Evolutionary conservation across 805 yeast species (phyloP).

Genomic region (Pichia paraexigua): DNA sequence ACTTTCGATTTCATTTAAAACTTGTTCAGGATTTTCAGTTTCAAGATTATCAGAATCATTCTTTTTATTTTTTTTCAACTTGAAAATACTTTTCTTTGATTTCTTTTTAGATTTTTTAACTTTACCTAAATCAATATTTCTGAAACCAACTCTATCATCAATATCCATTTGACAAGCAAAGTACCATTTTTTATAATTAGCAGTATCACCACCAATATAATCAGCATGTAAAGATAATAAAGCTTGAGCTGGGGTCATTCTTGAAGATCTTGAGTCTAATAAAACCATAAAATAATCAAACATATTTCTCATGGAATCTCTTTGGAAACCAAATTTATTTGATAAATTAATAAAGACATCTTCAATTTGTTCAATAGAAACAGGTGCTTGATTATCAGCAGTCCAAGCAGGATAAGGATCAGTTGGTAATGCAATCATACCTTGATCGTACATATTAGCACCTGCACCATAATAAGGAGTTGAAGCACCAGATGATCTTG

Average conservation of each 20-base stretch:
- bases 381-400: constrained; percentile 87
- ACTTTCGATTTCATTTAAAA: constrained; percentile 62
- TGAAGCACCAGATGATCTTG: constrained; percentile 85
- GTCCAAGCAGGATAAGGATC: constrained; percentile 99
- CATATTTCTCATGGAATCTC: constrained; percentile 89
- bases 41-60: constrained; percentile 67
- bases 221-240: constrained; percentile 76
- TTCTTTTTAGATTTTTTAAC: constrained; percentile 71
- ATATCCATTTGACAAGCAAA: constrained; percentile 83
- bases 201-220: constrained; percentile 80
- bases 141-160: constrained; percentile 77
- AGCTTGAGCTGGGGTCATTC: constrained; percentile 89
- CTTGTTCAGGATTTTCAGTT: constrained; percentile 55
- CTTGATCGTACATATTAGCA: constrained; percentile 31
- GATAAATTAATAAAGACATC: constrained; percentile 78
- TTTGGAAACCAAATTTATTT: constrained; percentile 81
- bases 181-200: constrained; percentile 82
- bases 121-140: constrained; percentile 73
- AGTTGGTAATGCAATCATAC: constrained; percentile 61
- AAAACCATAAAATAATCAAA: constrained; percentile 83
- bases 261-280: constrained; percentile 73
- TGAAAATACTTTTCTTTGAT: constrained; percentile 45
- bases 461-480: constrained; percentile 61
- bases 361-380: constrained; percentile 76
- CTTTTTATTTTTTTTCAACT: constrained; percentile 35